Evolutionary conservation across 345 rosid species (phyloP).

Genomic region (Pugionium cornutum): DNA sequence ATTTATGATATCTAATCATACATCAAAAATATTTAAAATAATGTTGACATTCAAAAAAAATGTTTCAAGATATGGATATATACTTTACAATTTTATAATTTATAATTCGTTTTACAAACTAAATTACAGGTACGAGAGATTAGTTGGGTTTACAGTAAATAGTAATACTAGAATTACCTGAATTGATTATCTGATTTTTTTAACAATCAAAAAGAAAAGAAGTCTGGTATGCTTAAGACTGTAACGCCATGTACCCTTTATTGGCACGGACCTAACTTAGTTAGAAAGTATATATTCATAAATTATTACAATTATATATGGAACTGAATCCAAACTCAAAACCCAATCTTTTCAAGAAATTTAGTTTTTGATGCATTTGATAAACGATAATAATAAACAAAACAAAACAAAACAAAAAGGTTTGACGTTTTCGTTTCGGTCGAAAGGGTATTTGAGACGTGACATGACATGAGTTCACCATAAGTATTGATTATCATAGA

Average conservation of each 20-base stretch:
- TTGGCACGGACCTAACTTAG: constrained; percentile 34
- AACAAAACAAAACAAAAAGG: constrained; percentile 5
- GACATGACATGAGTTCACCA: constrained; percentile 42
- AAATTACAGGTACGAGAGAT: too few species aligned
- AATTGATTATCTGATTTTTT: not conserved
- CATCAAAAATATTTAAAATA: too few species aligned
- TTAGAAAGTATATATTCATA: constrained; percentile 19
- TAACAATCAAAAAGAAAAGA: not conserved
- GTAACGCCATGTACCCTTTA: constrained; percentile 21
- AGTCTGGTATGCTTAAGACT: constrained; percentile 15
- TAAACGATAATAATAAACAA: not conserved
- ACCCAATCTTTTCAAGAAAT: not conserved
- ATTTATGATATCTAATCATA: too few species aligned
- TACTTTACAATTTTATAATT: too few species aligned
- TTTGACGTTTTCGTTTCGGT: constrained; percentile 15
- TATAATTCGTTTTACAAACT: too few species aligned
- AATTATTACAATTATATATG: constrained; percentile 3
- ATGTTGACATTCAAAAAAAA: too few species aligned
- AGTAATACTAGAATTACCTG: too few species aligned
- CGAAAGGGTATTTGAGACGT: constrained; percentile 25
- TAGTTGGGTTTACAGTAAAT: too few species aligned
- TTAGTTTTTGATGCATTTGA: constrained; percentile 2
- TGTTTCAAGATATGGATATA: too few species aligned
- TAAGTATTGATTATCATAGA: constrained; percentile 28
- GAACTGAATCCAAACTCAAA: not conserved